Evolutionary conservation across 148 eudicot genomes (phyloP), one percentile per base, ranked within the genome.

Genomic region (Rhododendron ovatum): DNA sequence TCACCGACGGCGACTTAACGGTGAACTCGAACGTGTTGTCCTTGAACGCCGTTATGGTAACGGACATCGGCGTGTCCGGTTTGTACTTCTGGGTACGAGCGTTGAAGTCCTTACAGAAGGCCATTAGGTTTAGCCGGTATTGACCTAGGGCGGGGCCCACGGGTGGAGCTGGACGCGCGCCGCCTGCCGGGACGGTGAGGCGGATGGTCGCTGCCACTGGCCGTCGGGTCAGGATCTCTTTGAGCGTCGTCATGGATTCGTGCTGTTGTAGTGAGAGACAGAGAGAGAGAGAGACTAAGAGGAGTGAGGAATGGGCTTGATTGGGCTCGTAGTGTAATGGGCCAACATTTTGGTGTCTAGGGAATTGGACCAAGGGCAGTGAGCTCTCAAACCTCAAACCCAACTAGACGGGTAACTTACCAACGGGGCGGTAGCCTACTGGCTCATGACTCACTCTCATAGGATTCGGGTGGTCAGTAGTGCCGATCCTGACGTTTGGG

Each of bases 91-190:
- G 99, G 11, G 99, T 96, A 2, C 95, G 88, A 0, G 98, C 99
- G 26, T 96, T 96, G 92, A 96, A 96, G 85, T 96, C 98, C 88
- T 96, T 96, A 92, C 96, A 93, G 78, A 96, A 96, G 8, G 97
- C 95, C 99, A 96, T 96, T 24, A 93, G 93, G 85, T 96, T 96
- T 0, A 96, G 90, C 45, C 93, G 79, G 90, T 94, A 92, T 71
- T 96, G 98, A 83, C 99, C 99, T 1, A 96, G 78, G 0, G 96
- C 97, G 0, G 97, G 97, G 0, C 99, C 99, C 0, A 96, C 98
- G 1, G 99, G 98, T 0, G 98, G 98, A 4, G 93, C 97, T 0
- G 98, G 98, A 10, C 91, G 85, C 0, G 99, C 99, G 6, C 88
- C 94, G 24, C 94, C 98, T 12, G 99, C 98, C 0, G 97, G 97